Base-by-base conservation (phyloP, 2,329 filamentous ascomycete genomes). In the Aspergillus quadrilineatus region DNA sequence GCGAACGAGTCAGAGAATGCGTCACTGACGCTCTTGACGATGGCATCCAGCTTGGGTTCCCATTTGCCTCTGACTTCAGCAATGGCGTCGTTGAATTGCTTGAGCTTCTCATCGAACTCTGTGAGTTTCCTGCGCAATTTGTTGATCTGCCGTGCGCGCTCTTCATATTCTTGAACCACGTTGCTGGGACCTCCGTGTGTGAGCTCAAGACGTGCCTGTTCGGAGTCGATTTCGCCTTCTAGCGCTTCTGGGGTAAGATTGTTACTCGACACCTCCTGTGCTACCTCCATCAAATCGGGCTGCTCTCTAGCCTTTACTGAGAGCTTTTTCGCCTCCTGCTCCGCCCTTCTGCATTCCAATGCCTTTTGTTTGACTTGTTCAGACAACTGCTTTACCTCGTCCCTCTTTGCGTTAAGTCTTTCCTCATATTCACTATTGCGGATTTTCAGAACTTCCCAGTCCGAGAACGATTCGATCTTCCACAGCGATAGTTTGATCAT, bases 1-100 rank as follows among this genome's bases (percentile, higher is more conserved):
- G 90, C 85, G 72, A 99, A 97, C 67, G 96, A 97, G 72, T 93
- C 88, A 5, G 89, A 86, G 73, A 99, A 99, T 0, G 92, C 92
- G 48, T 90, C 85, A 69, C 90, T 96, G 75, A 99, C 97, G 68
- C 87, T 86, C 17, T 78, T 78, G 41, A 97, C 82, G 2, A 99
- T 81, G 22, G 79, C 80, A 63, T 97, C 92, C 2, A 99, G 81
- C 65, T 83, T 77, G 0, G 92, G 92, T 73, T 97, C 94, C 90
- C 92, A 99, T 60, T 83, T 79, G 14, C 78, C 78, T 65, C 88
- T 87, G 54, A 96, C 75, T 37, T 85, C 80, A 0, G 77, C 73
- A 59, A 96, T 93, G 46, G 83, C 79, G 10, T 70, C 68, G 14
- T 79, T 78, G 14, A 88, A 74, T 2, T 79, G 74, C 2, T 80